Evolutionary conservation across 192 early-diverging fungal species (phyloP), one percentile per base, ranked within the genome.

Genomic region (Umbelopsis ramanniana): DNA sequence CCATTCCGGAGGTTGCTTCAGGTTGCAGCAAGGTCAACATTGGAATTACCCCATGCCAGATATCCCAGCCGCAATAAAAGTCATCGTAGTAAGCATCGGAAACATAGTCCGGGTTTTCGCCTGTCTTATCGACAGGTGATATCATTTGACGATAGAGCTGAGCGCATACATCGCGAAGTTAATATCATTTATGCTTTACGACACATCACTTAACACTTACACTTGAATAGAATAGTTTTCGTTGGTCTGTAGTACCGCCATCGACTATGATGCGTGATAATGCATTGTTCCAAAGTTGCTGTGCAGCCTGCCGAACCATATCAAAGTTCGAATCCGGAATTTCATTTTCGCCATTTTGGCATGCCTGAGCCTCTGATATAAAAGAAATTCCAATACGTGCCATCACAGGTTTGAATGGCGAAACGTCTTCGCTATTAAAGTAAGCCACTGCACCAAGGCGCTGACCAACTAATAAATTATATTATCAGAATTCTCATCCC

Each of bases 121-220:
- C 79, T 4, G 79, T 81, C 38, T 71, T 67, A 53, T 81, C 66
- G 17, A 68, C 73, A 7, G 79, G 79, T 52, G 76, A 77, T 6
- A 81, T 66, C 60, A 81, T 74, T 33, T 66, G 55, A 6, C 79
- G 71, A 46, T 81, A 81, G 35, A 81, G 68, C 22, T 46, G 52
- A 45, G 67, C 77, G 33, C 4, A 6, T 7, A 63, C 46, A 68
- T 72, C 0, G 73, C 71, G 10, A 73, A 8, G 10, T n/a, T 2
- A 52, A 11, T 46, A 24, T 46, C 2, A 63, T 70, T 46, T 17
- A 19, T 4, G 7, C 43, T 22, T 46, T 3, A 23, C 29, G 8
- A 29, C 0, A 6, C 3, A 68, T 9, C 5, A 33, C 2, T 24
- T 54, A 10, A n/a, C 3, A 23, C 69, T 40, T 52, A 54, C 48